A percentile compares a stretch with the other conserved stretches of the same genome.
Evolutionary conservation across 2,329 filamentous ascomycete genomes (phyloP).

Genomic region (Purpureocillium takamizusanense): DNA sequence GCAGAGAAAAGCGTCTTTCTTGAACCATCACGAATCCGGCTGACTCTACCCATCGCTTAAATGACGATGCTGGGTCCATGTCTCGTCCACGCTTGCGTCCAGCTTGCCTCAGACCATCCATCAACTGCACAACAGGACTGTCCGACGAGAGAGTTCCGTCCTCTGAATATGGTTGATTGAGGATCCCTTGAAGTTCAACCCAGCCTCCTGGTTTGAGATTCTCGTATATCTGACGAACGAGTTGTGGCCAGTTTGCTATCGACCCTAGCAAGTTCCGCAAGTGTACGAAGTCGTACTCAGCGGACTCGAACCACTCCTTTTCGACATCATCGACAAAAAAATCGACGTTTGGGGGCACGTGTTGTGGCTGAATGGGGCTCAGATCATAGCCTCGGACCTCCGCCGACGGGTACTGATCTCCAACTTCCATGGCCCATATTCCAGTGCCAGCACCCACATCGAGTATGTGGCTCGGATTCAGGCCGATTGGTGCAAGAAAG

Average conservation of each 20-base stretch:
- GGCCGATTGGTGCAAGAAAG: background rate
- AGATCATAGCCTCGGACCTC: background rate
- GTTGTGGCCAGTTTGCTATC: background rate
- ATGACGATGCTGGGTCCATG: background rate
- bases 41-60: background rate
- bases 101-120: background rate
- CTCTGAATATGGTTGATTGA: background rate
- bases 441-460: conserved; percentile 1
- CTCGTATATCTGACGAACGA: background rate
- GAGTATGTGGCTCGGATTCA: background rate
- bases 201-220: background rate
- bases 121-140: background rate
- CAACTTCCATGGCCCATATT: background rate
- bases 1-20: background rate
- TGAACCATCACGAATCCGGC: background rate
- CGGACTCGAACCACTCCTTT: background rate
- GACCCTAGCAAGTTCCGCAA: background rate
- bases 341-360: background rate
- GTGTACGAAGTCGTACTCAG: background rate
- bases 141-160: background rate
- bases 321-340: background rate
- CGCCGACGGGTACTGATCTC: background rate
- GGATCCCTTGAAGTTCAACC: conserved; percentile 1
- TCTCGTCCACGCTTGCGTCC: background rate
- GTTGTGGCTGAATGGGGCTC: background rate